These are phyloP conservation scores for Globisporangium heterothallicum DNA, from an alignment of 352 stramenopile species.

Conservation along the genomic window DNA sequence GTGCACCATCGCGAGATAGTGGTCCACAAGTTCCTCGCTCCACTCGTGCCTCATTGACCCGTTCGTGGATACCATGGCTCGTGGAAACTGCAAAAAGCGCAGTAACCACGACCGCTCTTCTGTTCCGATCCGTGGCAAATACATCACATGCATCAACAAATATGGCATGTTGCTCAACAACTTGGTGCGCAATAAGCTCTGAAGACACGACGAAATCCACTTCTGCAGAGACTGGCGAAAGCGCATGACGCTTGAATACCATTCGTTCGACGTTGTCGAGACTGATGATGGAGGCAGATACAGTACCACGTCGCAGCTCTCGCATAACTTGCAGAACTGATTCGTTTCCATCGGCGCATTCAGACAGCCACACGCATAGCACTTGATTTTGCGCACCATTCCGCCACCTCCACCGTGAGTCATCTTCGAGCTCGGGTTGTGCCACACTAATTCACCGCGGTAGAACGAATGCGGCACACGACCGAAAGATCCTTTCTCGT, in stretches of 20 bases:
- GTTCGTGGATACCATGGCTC: slow-evolving; percentile 47
- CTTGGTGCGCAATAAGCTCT: slow-evolving; percentile 55
- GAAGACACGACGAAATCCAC: slow-evolving; percentile 72
- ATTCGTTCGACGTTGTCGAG: slow-evolving; percentile 74
- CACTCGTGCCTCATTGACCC: slow-evolving; percentile 56
- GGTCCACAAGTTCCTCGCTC: slow-evolving; percentile 78
- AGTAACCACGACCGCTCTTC: slow-evolving; percentile 80
- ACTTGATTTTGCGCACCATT: slow-evolving; percentile 62
- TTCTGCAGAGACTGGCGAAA: slow-evolving; percentile 77
- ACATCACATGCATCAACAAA: slow-evolving; percentile 83
- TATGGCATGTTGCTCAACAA: slow-evolving; percentile 75
- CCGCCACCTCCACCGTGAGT: slow-evolving; percentile 17
- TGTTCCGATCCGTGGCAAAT: slow-evolving; percentile 69
- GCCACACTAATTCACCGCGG: slow-evolving; percentile 71
- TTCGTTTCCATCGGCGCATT: slow-evolving; percentile 62
- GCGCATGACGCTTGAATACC: slow-evolving; percentile 65
- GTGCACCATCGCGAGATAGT: slow-evolving; percentile 84
- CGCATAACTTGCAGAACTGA: slow-evolving; percentile 72
- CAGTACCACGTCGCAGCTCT: slow-evolving; percentile 66
- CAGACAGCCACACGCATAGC: slow-evolving; percentile 65
- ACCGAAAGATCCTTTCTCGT: slow-evolving; percentile 57
- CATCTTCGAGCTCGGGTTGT: slow-evolving; percentile 20
- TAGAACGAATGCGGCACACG: slow-evolving; percentile 73
- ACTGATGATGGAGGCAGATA: slow-evolving; percentile 76
- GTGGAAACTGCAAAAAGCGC: slow-evolving; percentile 76